These are phyloP conservation scores for Lizonia empirigonia DNA, from an alignment of 2,329 filamentous ascomycete genomes.

Conservation along the genomic window DNA sequence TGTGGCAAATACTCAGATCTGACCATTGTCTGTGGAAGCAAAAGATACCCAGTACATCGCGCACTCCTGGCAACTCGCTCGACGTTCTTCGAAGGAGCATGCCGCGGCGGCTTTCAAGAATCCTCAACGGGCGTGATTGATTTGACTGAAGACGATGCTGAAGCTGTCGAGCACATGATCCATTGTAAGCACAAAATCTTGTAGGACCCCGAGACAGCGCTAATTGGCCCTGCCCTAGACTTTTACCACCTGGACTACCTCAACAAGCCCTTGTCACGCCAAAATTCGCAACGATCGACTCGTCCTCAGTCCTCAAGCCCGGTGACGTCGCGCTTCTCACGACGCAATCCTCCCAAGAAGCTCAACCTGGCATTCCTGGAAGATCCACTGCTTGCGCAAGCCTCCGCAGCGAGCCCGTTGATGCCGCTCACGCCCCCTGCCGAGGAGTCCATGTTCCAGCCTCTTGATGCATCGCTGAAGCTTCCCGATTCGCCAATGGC, in stretches of 20 bases:
- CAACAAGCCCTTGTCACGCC: constrained; percentile 37
- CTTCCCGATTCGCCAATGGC: constrained; percentile 38
- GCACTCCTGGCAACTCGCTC: constrained; percentile 57
- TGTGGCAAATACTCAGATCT: constrained; percentile 55
- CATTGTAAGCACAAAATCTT: constrained; percentile 41
- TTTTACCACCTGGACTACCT: constrained; percentile 52
- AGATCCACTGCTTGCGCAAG: constrained; percentile 47
- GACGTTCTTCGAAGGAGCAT: constrained; percentile 53
- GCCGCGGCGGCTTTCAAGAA: constrained; percentile 47
- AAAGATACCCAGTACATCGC: constrained; percentile 55
- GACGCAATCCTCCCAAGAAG: constrained; percentile 30
- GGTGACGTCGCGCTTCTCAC: constrained; percentile 23
- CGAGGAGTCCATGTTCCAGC: constrained; percentile 30
- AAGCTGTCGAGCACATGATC: constrained; percentile 51
- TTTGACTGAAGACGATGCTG: constrained; percentile 48
- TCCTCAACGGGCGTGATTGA: constrained; percentile 47
- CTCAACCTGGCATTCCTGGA: constrained; percentile 43
- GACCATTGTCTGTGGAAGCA: constrained; percentile 53
- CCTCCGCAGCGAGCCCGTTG: constrained; percentile 30
- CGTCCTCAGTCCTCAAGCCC: constrained; percentile 25
- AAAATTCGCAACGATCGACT: constrained; percentile 37
- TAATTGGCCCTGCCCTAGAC: constrained; percentile 37
- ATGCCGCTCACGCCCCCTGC: constrained; percentile 36
- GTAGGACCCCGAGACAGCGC: constrained; percentile 10
- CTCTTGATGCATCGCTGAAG: constrained; percentile 34